Conservation (phyloP, 495 filamentous ascomycete species). For the Clohesyomyces aquaticus region DNA sequence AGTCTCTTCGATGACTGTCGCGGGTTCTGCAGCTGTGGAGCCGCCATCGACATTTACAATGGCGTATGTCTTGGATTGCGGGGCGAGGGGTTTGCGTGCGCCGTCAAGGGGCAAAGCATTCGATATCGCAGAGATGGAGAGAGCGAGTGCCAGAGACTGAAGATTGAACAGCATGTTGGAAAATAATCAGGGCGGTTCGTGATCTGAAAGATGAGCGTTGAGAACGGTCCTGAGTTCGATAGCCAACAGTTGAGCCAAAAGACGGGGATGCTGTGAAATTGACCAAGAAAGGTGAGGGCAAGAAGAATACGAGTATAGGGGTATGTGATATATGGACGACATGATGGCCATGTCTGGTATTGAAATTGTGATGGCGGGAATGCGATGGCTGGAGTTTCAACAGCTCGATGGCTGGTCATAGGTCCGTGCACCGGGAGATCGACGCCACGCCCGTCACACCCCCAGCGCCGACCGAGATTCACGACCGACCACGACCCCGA, state of each 20-base stretch:
- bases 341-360: not conserved
- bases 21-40: conserved; percentile 20
- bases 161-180: conserved; percentile 26
- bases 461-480: too few relatives aligned
- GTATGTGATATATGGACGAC: not conserved
- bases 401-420: not conserved
- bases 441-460: too few relatives aligned
- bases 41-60: conserved; percentile 41
- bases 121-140: conserved; percentile 12
- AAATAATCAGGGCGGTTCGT: conserved; percentile 11
- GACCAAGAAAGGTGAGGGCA: not conserved
- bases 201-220: conserved; percentile 12
- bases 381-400: not conserved
- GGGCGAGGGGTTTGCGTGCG: conserved; percentile 6
- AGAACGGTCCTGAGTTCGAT: not conserved
- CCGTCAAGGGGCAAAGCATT: conserved; percentile 19
- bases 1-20: conserved; percentile 19
- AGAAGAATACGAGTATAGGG: not conserved
- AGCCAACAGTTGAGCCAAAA: too few relatives aligned
- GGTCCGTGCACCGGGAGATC: not conserved
- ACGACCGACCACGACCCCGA: too few relatives aligned
- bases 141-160: not conserved
- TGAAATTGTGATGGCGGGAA: not conserved
- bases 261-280: not conserved
- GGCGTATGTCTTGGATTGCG: conserved; percentile 32